Base-by-base conservation (phyloP, 257 asterid species). In the Penstemon davidsonii region DNA sequence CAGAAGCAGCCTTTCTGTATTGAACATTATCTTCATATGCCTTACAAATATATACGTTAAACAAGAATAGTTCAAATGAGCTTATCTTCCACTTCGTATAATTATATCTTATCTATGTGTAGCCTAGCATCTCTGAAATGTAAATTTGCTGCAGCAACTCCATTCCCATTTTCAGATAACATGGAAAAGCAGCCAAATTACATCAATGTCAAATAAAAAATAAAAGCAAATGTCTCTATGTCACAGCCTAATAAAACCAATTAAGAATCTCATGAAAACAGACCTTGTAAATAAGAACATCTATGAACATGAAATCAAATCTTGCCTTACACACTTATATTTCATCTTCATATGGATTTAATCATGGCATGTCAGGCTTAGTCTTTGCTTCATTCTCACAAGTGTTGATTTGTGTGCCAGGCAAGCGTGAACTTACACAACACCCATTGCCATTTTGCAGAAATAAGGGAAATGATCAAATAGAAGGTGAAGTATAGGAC, bases 321-420 rank as follows among this genome's bases (percentile, higher is more conserved):
- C 96, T 81, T 78, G 72, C 82, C 83, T 75, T 80, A 11, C 65
- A 71, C 57, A 74, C 77, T 67, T 76, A 83, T 44, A 43, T 70
- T 64, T 72, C 85, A 61, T 76, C 80, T 54, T 70, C 85, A 66
- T 67, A 74, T 56, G 66, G 80, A 69, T 66, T 53, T 45, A 73
- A 65, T 60, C 62, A 54, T 60, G 76, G 74, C 61, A 74, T 58
- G 67, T 41, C 78, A 69, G 37, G 39, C 70, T 47, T 45, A 61
- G 66, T 50, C 77, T 46, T 76, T 60, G 64, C 60, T 66, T 81
- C 81, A 76, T 77, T 86, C 62, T 75, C 81, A 67, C 18, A 49
- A 63, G 67, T 50, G 62, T 80, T 68, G 12, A 73, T 64, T 62
- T 41, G 54, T 42, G 80, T 78, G 67, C 70, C 82, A 66, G 73